Evolutionary conservation across 345 rosid species (phyloP).

Genomic region (Cardamine chenopodiifolia): DNA sequence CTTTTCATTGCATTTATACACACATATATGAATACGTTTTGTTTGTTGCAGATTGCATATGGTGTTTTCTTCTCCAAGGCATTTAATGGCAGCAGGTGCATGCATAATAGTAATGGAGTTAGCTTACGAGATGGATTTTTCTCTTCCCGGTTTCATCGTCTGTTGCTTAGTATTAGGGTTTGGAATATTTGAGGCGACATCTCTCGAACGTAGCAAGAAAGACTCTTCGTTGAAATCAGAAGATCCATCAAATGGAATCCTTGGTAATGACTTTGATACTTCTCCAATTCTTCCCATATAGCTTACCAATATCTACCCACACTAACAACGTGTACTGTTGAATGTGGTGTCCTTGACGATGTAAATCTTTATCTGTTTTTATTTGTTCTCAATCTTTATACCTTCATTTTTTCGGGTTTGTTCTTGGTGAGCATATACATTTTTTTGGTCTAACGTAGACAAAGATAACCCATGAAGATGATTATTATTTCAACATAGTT

Average conservation of each 20-base stretch:
- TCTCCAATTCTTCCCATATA: conserved; percentile 43
- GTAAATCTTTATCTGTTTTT: conserved; percentile 21
- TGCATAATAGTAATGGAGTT: conserved; percentile 86
- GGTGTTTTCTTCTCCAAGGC: conserved; percentile 99
- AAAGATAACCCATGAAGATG: background rate
- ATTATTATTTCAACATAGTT: background rate
- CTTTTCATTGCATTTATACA: background rate
- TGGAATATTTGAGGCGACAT: conserved; percentile 83
- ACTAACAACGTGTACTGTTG: conserved; percentile 20
- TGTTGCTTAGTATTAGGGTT: conserved; percentile 81
- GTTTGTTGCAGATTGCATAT: conserved; percentile 71
- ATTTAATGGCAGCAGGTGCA: conserved; percentile 82
- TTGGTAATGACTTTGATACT: conserved; percentile 52
- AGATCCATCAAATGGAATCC: conserved; percentile 51
- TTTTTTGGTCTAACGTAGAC: background rate
- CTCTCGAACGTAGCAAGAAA: conserved; percentile 68
- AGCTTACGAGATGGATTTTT: conserved; percentile 80
- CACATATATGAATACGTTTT: background rate
- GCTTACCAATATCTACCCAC: background rate
- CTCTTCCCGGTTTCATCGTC: conserved; percentile 73
- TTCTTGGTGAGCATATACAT: background rate
- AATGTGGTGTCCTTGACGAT: conserved; percentile 28
- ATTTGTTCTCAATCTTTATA: conserved; percentile 4
- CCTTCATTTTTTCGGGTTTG: background rate
- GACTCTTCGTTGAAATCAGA: conserved; percentile 56